A percentile compares a stretch with the other conserved stretches of the same genome.
phyloP scores from a whole-genome alignment of 73 alveolate genomes.

The Durusdinium trenchii region DNA sequence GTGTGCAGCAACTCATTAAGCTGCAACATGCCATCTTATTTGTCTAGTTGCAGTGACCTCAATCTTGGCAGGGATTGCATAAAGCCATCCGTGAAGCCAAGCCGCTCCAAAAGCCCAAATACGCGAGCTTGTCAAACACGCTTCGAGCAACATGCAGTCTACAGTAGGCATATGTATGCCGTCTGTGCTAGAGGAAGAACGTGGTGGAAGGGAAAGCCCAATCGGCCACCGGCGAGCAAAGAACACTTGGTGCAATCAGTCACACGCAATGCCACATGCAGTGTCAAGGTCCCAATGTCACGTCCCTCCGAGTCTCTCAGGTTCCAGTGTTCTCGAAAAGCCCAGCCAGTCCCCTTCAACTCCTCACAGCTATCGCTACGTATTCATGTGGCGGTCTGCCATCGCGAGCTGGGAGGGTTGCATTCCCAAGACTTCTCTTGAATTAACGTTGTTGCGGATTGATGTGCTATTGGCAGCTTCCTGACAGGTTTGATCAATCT shows the following conservation, averaged over 20 bases:
- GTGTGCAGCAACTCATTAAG: too few relatives aligned
- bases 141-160: neutral
- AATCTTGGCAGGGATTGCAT: too few relatives aligned
- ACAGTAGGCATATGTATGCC: slow-evolving; percentile 17
- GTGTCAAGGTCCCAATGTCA: neutral
- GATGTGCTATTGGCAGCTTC: too few relatives aligned
- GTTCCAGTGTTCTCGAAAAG: neutral
- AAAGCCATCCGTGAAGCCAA: too few relatives aligned
- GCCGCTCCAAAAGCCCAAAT: neutral
- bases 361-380: slow-evolving; percentile 12
- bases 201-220: slow-evolving; percentile 14
- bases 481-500: too few relatives aligned
- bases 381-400: too few relatives aligned
- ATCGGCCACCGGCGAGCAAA: neutral
- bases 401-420: too few relatives aligned
- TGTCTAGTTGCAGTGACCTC: too few relatives aligned
- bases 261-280: neutral
- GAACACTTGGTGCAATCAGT: neutral
- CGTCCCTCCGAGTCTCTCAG: neutral
- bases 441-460: too few relatives aligned
- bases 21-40: too few relatives aligned
- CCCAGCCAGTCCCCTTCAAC: slow-evolving; percentile 36
- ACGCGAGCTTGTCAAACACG: slow-evolving; percentile 48
- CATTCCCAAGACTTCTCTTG: too few relatives aligned
- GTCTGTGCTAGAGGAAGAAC: slow-evolving; percentile 8